Evolutionary conservation across 345 rosid species (phyloP), one percentile per base, ranked within the genome.

Genomic region (Brassica incana): DNA sequence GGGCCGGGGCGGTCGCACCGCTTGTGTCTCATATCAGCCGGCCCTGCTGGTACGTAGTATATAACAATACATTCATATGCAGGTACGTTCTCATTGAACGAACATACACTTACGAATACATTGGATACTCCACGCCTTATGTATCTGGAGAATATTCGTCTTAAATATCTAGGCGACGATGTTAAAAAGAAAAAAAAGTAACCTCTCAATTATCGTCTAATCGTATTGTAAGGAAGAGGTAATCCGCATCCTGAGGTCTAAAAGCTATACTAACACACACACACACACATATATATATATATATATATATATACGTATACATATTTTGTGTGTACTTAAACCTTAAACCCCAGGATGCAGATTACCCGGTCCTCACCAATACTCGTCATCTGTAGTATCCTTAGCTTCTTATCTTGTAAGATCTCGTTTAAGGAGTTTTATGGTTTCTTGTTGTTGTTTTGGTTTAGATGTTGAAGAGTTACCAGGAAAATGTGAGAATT

Each of bases 301-400:
- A 20, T 16, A 0, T 68, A 74, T 16, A 64, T 5, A 20, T 16
- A 0, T 68, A 74, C n/a, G 5, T 23, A 23, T 23, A 23, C n/a
- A 54, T 8, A 54, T 16, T 9, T 43, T 58, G 27, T 20, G 14
- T 74, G 62, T 7, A 11, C 2, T 52, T 38, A 15, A 56, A 43
- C 16, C 71, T 75, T 80, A 70, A 80, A 80, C 83, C 83, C 76
- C 83, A 80, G 79, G 83, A 75, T 80, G 83, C 83, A 80, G 83
- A 80, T 80, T 80, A 80, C 83, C 83, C 8, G 76, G 10, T 80
- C 83, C 79, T 75, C 32, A 68, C 74, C 74, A 74, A 50, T 73
- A 79, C 78, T 74, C 7, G 10, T 18, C 43, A 27, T 66, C 61
- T 67, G 2, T 43, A 29, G 30, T 58, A 23, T 65, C 38, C 58